phyloP scores from a whole-genome alignment of 2,329 filamentous ascomycete genomes.

The Botryosphaeria agaves region DNA sequence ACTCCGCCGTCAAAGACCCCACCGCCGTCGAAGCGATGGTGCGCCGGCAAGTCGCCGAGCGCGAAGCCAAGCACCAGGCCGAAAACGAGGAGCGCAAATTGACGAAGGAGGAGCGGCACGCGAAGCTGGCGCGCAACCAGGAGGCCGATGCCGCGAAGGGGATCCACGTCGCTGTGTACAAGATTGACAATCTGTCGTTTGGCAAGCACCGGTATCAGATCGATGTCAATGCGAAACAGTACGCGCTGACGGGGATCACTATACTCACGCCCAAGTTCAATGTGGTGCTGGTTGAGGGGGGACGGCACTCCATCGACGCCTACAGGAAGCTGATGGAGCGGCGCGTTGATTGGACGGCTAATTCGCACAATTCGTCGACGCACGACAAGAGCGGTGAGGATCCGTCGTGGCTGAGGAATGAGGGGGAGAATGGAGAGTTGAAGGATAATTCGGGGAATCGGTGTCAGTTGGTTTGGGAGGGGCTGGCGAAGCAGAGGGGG shows the following conservation, averaged over 20 bases:
- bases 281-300: conserved; percentile 82
- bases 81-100: conserved; percentile 75
- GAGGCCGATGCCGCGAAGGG: conserved; percentile 77
- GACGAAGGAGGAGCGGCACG: conserved; percentile 69
- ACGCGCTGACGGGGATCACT: conserved; percentile 74
- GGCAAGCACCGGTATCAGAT: conserved; percentile 91
- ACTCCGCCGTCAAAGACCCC: conserved; percentile 85
- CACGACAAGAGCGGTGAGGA: conserved; percentile 42
- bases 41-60: conserved; percentile 80
- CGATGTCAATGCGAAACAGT: conserved; percentile 78
- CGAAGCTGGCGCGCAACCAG: conserved; percentile 70
- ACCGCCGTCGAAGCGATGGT: conserved; percentile 93
- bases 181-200: conserved; percentile 75
- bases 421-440: conserved; percentile 59
- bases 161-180: conserved; percentile 74
- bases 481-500: conserved; percentile 59
- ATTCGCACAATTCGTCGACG: conserved; percentile 47
- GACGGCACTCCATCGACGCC: conserved; percentile 60
- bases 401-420: conserved; percentile 57
- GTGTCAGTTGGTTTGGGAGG: conserved; percentile 78
- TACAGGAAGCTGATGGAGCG: conserved; percentile 91
- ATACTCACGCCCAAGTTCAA: conserved; percentile 82
- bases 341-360: conserved; percentile 91
- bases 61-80: conserved; percentile 58
- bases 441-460: conserved; percentile 72